phyloP scores from a whole-genome alignment of 2,329 filamentous ascomycete genomes.

The Botryotinia calthae region DNA sequence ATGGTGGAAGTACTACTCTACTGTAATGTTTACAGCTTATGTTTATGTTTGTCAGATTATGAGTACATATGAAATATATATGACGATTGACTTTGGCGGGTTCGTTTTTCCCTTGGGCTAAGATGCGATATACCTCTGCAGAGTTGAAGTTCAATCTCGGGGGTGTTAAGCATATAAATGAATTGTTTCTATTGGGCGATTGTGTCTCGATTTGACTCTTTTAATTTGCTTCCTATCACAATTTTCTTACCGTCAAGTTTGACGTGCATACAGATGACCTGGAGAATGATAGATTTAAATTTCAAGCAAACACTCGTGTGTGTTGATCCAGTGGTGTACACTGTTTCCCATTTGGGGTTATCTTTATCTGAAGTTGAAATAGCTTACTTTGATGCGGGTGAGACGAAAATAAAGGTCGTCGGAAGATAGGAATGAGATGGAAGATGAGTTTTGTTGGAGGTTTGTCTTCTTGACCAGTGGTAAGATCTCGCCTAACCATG shows the following conservation, averaged over 20 bases:
- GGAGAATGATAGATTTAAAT: neutral
- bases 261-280: neutral
- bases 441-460: neutral
- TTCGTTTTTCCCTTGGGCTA: fast-evolving
- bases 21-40: neutral
- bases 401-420: too few relatives aligned
- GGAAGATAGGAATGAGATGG: neutral
- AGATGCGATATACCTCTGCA: neutral
- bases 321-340: neutral
- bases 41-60: neutral
- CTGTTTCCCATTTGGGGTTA: fast-evolving
- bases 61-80: neutral
- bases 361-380: neutral
- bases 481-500: too few relatives aligned
- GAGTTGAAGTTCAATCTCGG: neutral
- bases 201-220: neutral
- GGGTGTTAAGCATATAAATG: neutral
- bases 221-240: too few relatives aligned
- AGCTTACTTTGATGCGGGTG: neutral
- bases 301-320: neutral
- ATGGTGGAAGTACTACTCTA: neutral
- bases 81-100: neutral
- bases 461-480: neutral
- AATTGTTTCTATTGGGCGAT: fast-evolving
- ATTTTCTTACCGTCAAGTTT: too few relatives aligned